phyloP scores from a whole-genome alignment of 345 rosid species.

The Bruguiera gymnorhiza region DNA sequence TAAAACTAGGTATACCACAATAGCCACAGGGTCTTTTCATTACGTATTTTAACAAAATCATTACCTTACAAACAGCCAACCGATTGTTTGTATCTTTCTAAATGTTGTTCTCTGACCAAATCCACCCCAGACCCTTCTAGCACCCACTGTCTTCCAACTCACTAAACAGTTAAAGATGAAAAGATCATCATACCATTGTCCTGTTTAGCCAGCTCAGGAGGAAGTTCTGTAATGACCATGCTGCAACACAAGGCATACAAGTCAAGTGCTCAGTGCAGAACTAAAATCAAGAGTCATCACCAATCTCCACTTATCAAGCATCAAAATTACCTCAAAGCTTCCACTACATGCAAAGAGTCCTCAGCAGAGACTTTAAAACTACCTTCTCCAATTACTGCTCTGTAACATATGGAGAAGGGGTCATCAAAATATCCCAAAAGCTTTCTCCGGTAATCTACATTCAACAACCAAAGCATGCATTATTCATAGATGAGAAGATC shows the following conservation, averaged over 20 bases:
- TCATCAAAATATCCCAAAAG: slow-evolving; percentile 74
- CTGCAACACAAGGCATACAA: slow-evolving; percentile 41
- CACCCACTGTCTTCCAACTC: slow-evolving; percentile 37
- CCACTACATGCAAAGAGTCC: slow-evolving; percentile 86
- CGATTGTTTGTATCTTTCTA: slow-evolving; percentile 64
- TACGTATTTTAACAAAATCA: slow-evolving; percentile 11
- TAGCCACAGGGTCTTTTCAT: no score
- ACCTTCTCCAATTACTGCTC: slow-evolving; percentile 77
- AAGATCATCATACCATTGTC: slow-evolving; percentile 29
- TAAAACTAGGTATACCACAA: background rate
- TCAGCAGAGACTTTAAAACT: slow-evolving; percentile 84
- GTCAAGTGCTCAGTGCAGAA: slow-evolving; percentile 10
- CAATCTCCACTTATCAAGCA: slow-evolving; percentile 11
- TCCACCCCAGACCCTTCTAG: slow-evolving; percentile 42
- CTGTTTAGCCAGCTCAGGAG: slow-evolving; percentile 72
- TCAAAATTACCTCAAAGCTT: slow-evolving; percentile 75
- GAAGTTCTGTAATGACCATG: slow-evolving; percentile 92
- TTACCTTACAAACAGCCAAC: slow-evolving; percentile 48
- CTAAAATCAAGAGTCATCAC: slow-evolving; percentile 11
- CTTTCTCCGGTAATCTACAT: slow-evolving; percentile 82
- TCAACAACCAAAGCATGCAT: slow-evolving; percentile 14
- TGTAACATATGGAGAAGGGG: slow-evolving; percentile 59
- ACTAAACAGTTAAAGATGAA: slow-evolving; percentile 18
- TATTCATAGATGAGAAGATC: no score
- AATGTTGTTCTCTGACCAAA: slow-evolving; percentile 51